These are phyloP conservation scores for Aspergillus bertholletiae DNA, from an alignment of 495 filamentous ascomycete genomes.

Conservation along the genomic window DNA sequence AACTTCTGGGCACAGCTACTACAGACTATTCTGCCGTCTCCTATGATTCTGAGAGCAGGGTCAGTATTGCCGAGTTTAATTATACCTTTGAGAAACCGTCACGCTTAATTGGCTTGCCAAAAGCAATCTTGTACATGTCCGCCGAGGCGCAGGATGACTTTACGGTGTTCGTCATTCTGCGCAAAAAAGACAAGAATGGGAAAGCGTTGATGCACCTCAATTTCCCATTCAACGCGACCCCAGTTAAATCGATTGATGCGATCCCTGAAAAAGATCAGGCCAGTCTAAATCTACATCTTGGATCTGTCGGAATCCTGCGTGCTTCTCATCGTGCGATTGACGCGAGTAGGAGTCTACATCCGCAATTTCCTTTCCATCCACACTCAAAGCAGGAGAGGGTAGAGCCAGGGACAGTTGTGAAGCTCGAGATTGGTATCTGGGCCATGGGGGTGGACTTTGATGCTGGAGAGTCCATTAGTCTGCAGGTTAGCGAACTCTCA, in stretches of 20 bases:
- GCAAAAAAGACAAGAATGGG: constrained; percentile 34
- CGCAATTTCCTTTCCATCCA: constrained; percentile 32
- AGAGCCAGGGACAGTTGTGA: constrained; percentile 26
- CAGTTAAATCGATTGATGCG: constrained; percentile 27
- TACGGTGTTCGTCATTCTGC: constrained; percentile 34
- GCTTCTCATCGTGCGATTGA: constrained; percentile 32
- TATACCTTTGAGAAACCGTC: constrained; percentile 25
- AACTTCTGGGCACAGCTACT: neutral
- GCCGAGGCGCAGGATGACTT: constrained; percentile 36
- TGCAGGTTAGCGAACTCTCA: constrained; percentile 15
- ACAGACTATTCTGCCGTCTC: neutral
- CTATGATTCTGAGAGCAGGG: constrained; percentile 22
- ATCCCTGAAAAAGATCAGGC: constrained; percentile 25
- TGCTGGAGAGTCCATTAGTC: constrained; percentile 22
- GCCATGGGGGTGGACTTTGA: constrained; percentile 32
- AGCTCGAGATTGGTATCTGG: constrained; percentile 32
- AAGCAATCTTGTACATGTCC: constrained; percentile 40
- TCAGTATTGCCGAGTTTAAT: constrained; percentile 25
- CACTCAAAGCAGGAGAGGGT: constrained; percentile 32
- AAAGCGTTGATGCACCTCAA: constrained; percentile 31
- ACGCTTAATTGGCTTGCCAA: constrained; percentile 31
- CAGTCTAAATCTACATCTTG: constrained; percentile 25
- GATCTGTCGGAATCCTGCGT: constrained; percentile 30
- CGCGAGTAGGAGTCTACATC: constrained; percentile 19
- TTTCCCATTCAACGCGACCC: constrained; percentile 27